Conservation (phyloP, 805 yeast genomes). For the Saccharomycopsis fermentans region DNA sequence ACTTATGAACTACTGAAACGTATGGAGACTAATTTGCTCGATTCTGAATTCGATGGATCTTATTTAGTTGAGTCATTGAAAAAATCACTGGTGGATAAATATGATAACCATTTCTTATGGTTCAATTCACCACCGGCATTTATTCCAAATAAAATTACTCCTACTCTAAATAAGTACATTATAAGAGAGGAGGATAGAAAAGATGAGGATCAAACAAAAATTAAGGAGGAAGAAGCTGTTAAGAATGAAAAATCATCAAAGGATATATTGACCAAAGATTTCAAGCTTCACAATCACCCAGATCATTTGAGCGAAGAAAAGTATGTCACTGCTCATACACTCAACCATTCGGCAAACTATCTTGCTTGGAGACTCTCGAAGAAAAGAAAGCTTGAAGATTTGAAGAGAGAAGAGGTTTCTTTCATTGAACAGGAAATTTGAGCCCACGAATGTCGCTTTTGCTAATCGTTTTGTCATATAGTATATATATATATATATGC, state of each 20-base stretch:
- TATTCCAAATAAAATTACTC: background rate
- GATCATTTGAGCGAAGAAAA: slow-evolving; percentile 15
- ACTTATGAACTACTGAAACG: background rate
- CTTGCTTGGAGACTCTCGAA: slow-evolving; percentile 43
- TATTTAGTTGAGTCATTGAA: background rate
- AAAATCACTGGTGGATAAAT: background rate
- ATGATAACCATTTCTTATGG: slow-evolving; percentile 3
- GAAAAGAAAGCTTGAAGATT: background rate
- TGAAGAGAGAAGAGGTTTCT: background rate
- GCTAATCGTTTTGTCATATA: no score
- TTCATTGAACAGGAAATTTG: background rate
- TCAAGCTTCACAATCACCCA: slow-evolving; percentile 18
- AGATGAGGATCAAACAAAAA: background rate
- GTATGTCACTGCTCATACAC: slow-evolving; percentile 23
- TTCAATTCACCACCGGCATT: slow-evolving; percentile 9
- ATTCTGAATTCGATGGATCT: background rate
- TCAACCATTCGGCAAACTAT: slow-evolving; percentile 69
- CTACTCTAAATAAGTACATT: background rate
- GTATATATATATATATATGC: no score
- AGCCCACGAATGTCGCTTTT: background rate
- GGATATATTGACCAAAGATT: background rate
- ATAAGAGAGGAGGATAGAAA: no score
- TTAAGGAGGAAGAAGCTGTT: slow-evolving; percentile 14
- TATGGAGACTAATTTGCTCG: background rate
- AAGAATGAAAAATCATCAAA: background rate